Evolutionary conservation across 1,139 yeast genomes (phyloP).

Genomic region (Suhomyces bribrorum): DNA sequence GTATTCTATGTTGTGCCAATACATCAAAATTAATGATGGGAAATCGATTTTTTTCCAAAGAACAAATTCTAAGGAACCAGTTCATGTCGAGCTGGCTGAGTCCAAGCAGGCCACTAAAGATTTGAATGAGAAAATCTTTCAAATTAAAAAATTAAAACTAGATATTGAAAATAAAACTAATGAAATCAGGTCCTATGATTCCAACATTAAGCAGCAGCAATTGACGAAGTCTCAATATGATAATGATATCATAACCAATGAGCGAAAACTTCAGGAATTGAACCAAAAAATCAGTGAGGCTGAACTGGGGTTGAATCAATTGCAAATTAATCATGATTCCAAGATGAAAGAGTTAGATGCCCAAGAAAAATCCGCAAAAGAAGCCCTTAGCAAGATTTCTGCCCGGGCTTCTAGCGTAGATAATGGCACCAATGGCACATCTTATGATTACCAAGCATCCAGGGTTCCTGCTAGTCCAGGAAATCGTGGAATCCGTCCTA

Average conservation of each 20-base stretch:
- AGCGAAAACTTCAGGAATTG: conserved; percentile 18
- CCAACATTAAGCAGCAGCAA: conserved; percentile 26
- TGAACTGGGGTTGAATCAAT: conserved; percentile 3
- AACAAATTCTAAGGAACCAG: conserved; percentile 10
- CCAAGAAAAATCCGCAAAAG: neutral
- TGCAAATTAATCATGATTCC: conserved; percentile 2
- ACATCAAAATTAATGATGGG: conserved; percentile 48
- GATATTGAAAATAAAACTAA: conserved; percentile 24
- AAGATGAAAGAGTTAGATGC: conserved; percentile 3
- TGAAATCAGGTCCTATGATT: conserved; percentile 23
- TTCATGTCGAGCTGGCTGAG: conserved; percentile 1
- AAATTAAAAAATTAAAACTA: conserved; percentile 21
- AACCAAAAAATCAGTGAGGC: conserved; percentile 5
- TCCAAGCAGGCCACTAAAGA: conserved; percentile 5
- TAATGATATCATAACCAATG: conserved; percentile 21
- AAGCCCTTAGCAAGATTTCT: neutral
- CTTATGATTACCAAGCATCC: neutral
- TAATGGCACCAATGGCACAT: neutral
- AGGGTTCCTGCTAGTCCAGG: neutral
- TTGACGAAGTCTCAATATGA: conserved; percentile 20
- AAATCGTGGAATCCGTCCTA: neutral
- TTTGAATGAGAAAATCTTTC: conserved; percentile 17
- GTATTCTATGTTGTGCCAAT: conserved; percentile 77
- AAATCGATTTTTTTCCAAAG: conserved; percentile 40
- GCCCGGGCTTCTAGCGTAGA: neutral